These are phyloP conservation scores for Suzukiozyma palmioleophila DNA, from an alignment of 1,139 yeast genomes.

Conservation along the genomic window DNA sequence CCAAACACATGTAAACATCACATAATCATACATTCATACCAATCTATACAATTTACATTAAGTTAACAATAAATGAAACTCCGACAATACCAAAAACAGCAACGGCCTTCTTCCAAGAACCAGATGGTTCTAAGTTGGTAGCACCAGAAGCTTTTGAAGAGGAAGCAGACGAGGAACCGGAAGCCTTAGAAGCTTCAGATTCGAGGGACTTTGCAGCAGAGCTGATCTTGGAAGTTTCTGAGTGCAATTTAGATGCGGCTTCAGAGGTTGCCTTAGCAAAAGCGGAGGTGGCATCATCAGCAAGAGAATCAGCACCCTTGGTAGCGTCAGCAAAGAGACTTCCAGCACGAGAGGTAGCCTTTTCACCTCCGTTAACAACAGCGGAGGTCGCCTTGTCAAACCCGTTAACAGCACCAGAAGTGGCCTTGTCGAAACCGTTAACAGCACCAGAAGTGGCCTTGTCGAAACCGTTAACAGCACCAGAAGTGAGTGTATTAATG, in stretches of 20 bases:
- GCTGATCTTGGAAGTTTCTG: constrained; percentile 8
- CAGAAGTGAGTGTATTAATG: constrained; percentile 10
- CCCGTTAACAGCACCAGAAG: constrained; percentile 8
- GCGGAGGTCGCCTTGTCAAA: constrained; percentile 7
- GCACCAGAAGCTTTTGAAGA: constrained; percentile 10
- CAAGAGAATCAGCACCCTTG: constrained; percentile 14
- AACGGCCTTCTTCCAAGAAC: constrained; percentile 39
- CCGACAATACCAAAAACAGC: constrained; percentile 38
- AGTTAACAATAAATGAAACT: constrained; percentile 31
- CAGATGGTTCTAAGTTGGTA: constrained; percentile 12
- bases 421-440: constrained; percentile 5
- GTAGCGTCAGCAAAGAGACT: constrained; percentile 10
- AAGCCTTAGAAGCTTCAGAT: constrained; percentile 7
- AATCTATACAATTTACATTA: constrained; percentile 16
- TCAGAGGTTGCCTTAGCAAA: constrained; percentile 17
- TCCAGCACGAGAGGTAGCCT: constrained; percentile 13
- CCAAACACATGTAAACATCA: too few relatives aligned
- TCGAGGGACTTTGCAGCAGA: constrained; percentile 8
- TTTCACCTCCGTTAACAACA: constrained; percentile 13
- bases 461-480: constrained; percentile 10
- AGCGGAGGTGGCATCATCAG: constrained; percentile 16
- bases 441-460: constrained; percentile 7
- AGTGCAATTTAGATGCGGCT: constrained; percentile 9
- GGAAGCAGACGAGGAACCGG: constrained; percentile 14
- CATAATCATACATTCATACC: too few relatives aligned